phyloP scores from a whole-genome alignment of 192 early-diverging fungal species.

The Coemansia sp. region DNA sequence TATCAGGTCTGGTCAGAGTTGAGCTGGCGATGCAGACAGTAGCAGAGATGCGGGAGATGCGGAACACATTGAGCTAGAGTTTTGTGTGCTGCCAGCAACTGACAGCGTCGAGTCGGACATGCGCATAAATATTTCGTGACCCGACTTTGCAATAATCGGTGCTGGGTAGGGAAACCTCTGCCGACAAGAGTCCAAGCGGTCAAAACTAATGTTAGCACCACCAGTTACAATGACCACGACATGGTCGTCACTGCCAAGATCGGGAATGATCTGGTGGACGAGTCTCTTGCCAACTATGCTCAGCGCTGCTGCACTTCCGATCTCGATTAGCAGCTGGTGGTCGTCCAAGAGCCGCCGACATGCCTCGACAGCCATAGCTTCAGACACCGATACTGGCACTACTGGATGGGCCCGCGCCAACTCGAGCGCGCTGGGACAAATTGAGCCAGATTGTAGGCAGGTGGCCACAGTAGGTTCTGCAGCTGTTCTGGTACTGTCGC shows the following conservation, averaged over 20 bases:
- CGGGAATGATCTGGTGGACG: conserved; percentile 63
- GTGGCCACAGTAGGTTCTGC: conserved; percentile 49
- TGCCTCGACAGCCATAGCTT: conserved; percentile 58
- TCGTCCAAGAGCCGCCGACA: conserved; percentile 44
- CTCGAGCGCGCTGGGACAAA: conserved; percentile 25
- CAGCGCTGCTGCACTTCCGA: conserved; percentile 64
- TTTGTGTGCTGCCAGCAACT: neutral
- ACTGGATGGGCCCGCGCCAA: conserved; percentile 27
- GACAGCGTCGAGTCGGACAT: conserved; percentile 37
- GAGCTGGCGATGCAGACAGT: neutral
- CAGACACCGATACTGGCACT: conserved; percentile 25
- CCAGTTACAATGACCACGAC: conserved; percentile 72
- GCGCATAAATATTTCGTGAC: conserved; percentile 64
- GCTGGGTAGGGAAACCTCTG: conserved; percentile 61
- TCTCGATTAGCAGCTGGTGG: conserved; percentile 58
- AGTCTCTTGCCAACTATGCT: conserved; percentile 63
- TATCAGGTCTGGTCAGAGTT: neutral
- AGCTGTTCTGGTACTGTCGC: conserved; percentile 6
- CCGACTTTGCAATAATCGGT: conserved; percentile 69
- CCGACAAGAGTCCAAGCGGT: conserved; percentile 59
- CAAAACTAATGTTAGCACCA: conserved; percentile 66
- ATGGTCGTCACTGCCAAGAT: conserved; percentile 56
- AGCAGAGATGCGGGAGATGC: neutral
- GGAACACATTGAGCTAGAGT: neutral
- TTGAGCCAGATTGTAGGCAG: conserved; percentile 54